Percentiles rank a stretch among this genome's conserved stretches.
Evolutionary conservation across 495 filamentous ascomycete genomes (phyloP).

Genomic region (Xylaria castorea): DNA sequence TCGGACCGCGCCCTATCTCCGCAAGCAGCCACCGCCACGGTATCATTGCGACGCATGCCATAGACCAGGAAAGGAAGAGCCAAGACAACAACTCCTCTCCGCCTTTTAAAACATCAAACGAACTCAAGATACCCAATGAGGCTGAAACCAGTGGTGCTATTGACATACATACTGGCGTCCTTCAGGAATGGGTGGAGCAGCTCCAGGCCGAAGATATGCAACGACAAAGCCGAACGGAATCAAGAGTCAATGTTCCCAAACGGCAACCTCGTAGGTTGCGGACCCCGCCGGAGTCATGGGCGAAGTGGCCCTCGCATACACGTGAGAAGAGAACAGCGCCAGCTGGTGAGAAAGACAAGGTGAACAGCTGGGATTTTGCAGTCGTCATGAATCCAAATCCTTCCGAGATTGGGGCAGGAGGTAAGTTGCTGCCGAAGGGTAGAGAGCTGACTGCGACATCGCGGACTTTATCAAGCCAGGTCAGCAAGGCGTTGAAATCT

Average conservation of each 20-base stretch:
- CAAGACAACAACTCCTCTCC: neutral
- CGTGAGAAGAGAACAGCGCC: slow-evolving; percentile 42
- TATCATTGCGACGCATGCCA: neutral
- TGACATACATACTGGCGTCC: slow-evolving; percentile 37
- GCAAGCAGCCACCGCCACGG: neutral
- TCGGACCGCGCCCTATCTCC: neutral
- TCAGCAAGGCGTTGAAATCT: slow-evolving; percentile 44
- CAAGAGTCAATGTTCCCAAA: slow-evolving; percentile 21
- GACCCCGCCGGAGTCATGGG: slow-evolving; percentile 44
- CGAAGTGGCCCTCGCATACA: slow-evolving; percentile 48
- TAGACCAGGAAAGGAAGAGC: neutral
- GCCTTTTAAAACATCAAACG: neutral
- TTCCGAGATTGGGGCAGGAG: slow-evolving; percentile 28
- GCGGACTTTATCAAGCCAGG: slow-evolving; percentile 38
- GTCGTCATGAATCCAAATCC: slow-evolving; percentile 9
- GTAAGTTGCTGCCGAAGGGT: slow-evolving; percentile 18
- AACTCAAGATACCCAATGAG: neutral
- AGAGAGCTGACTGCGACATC: slow-evolving; percentile 22
- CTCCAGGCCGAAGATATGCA: slow-evolving; percentile 37
- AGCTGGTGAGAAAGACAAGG: slow-evolving; percentile 35
- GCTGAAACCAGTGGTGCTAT: slow-evolving; percentile 23
- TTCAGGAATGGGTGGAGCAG: slow-evolving; percentile 41
- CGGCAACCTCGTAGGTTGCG: slow-evolving; percentile 25
- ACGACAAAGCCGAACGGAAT: slow-evolving; percentile 22
- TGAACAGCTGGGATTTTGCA: slow-evolving; percentile 34